These are phyloP conservation scores for Coniochaeta ligniaria DNA, from an alignment of 2,329 filamentous ascomycete species.

Conservation along the genomic window DNA sequence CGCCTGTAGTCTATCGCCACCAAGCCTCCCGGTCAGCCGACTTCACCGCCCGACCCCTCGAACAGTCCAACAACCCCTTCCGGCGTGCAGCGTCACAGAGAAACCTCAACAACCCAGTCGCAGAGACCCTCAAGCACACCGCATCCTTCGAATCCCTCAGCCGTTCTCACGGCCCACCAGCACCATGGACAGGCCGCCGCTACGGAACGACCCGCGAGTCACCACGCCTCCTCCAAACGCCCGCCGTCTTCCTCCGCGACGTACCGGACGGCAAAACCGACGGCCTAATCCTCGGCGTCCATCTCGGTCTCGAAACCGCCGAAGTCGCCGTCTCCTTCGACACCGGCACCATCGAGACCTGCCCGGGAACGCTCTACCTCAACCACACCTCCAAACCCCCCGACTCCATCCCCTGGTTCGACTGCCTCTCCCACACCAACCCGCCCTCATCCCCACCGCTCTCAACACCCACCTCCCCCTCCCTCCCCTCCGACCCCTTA, in stretches of 20 bases:
- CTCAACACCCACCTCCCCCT: not conserved
- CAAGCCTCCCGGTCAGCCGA: not conserved
- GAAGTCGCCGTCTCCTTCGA: conserved; percentile 2
- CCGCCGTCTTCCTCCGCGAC: not conserved
- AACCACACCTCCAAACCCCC: not conserved
- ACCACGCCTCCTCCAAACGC: not conserved
- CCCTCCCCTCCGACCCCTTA: not conserved
- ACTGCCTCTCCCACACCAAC: not conserved
- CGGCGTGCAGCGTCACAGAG: not conserved
- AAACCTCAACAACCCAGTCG: conserved; percentile 1
- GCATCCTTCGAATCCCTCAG: not conserved
- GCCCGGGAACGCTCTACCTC: conserved; percentile 1
- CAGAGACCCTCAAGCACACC: not conserved
- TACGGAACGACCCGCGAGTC: not conserved
- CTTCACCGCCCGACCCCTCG: not conserved
- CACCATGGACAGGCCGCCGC: not conserved
- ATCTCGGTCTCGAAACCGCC: not conserved
- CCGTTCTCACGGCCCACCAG: not conserved
- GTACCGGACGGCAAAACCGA: not conserved
- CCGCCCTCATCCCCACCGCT: not conserved
- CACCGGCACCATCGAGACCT: not conserved
- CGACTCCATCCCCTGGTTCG: not conserved
- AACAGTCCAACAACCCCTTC: conserved; percentile 1
- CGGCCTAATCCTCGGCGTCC: not conserved
- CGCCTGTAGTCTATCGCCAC: not conserved